Evolutionary conservation across 768 basidiomycete genomes (phyloP), one percentile per base, ranked within the genome.

Genomic region (Suillus spraguei): DNA sequence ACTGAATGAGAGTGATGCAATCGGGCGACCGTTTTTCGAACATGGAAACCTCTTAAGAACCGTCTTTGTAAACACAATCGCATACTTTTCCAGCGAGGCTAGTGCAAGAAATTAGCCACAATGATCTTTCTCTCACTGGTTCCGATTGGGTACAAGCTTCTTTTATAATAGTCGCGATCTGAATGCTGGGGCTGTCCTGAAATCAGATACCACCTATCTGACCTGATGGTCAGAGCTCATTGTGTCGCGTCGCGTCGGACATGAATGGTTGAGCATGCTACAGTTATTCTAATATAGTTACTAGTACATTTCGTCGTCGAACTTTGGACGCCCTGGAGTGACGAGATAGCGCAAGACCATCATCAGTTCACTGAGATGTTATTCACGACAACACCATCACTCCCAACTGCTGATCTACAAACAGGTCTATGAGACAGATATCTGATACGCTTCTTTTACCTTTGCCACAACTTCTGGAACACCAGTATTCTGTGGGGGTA

Each of bases 401-500:
- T 50, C 32, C 5, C 28, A 32, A 32, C 10, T 44, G 9, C 44
- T 44, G 24, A 24, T 17, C 16, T 49, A 49, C 47, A 24, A 24
- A 24, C 24, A 0, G 9, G 38, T 28, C 39, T 58, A 58, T 11
- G 17, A 41, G 17, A 17, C 16, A 5, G 39, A 11, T 32, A 41
- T 58, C 24, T 32, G 56, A 11, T 41, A 58, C 20, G 7, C 41
- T 28, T 58, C 56, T 41, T 41, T 58, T 22, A 58, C 38, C 39
- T 41, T 58, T 20, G 59, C 77, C 71, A 67, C 83, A 86, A 14
- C 83, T 69, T 41, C 76, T 67, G 74, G 71, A 65, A 90, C 80
- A 7, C 92, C 92, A 2, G 90, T 92, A 66, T 88, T 90, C 92
- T 87, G 70, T 1, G 14, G 28, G 28, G 28, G 55, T 33, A 60